phyloP scores from a whole-genome alignment of 192 early-diverging fungal genomes.

The Gaertneriomyces sp. region DNA sequence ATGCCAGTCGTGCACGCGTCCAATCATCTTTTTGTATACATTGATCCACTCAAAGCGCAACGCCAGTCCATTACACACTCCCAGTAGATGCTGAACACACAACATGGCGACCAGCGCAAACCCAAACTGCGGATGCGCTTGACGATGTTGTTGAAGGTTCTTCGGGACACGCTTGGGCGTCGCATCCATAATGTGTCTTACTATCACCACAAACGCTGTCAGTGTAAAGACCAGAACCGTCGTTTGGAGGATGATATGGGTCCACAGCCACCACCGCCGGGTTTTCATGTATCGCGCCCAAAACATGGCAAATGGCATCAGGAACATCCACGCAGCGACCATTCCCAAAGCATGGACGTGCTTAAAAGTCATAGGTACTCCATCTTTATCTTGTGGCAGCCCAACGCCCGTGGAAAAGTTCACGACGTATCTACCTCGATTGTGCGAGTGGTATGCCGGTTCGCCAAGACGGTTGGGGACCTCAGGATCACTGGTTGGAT shows the following conservation, averaged over 20 bases:
- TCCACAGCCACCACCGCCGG: constrained; percentile 17
- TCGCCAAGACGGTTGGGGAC: neutral
- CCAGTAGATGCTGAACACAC: constrained; percentile 24
- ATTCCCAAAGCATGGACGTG: constrained; percentile 28
- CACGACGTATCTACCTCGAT: constrained; percentile 14
- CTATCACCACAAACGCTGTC: neutral
- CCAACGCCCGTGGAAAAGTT: constrained; percentile 19
- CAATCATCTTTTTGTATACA: neutral
- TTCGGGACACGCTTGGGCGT: neutral
- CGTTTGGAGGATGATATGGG: constrained; percentile 23
- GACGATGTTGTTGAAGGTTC: constrained; percentile 10
- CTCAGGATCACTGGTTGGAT: constrained; percentile 9
- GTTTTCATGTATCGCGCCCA: constrained; percentile 29
- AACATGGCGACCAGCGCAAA: constrained; percentile 22
- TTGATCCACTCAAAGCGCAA: constrained; percentile 13
- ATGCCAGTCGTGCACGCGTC: constrained; percentile 7
- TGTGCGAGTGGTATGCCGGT: constrained; percentile 5
- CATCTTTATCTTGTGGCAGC: neutral
- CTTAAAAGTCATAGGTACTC: constrained; percentile 1
- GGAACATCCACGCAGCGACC: constrained; percentile 32
- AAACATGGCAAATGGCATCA: constrained; percentile 33
- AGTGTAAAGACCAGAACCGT: constrained; percentile 10
- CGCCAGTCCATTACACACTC: constrained; percentile 19
- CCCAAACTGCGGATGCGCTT: constrained; percentile 26
- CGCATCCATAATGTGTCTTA: neutral